phyloP scores from a whole-genome alignment of 2,329 filamentous ascomycete species.

The Ilyonectria sp. region DNA sequence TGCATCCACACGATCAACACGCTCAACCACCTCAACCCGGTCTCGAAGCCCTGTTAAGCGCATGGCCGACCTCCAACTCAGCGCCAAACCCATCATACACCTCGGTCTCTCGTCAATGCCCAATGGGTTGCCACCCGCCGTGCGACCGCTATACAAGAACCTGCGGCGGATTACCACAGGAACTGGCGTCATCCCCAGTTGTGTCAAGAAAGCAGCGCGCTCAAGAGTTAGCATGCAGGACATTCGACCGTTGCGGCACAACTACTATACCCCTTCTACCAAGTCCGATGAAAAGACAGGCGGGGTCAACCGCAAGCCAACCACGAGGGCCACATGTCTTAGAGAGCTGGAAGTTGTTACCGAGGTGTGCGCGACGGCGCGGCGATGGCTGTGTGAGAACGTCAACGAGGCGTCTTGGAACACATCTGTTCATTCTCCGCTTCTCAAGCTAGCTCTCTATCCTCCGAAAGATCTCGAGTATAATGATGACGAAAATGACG shows the following conservation, averaged over 20 bases:
- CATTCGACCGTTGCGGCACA: slow-evolving; percentile 2
- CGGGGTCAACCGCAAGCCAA: not conserved
- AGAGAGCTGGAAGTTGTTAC: not conserved
- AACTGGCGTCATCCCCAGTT: not conserved
- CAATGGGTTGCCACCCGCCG: not conserved
- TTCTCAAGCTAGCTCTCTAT: slow-evolving; percentile 9
- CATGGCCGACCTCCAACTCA: slow-evolving; percentile 16
- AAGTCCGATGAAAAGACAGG: not conserved
- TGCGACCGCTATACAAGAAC: not conserved
- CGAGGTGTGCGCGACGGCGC: not conserved
- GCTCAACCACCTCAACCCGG: not conserved
- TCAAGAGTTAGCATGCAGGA: not conserved
- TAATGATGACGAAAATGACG: not conserved
- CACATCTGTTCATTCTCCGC: slow-evolving; percentile 6
- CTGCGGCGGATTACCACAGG: not conserved
- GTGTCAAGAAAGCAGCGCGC: not conserved
- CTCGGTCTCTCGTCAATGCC: not conserved
- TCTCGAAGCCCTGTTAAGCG: slow-evolving; percentile 14
- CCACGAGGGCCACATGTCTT: not conserved
- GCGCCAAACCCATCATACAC: slow-evolving; percentile 4
- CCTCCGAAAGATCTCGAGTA: not conserved
- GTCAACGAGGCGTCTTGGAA: slow-evolving; percentile 4
- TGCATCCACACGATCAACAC: not conserved
- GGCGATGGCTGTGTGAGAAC: slow-evolving; percentile 2
- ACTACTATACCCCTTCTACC: not conserved